Base-by-base conservation (phyloP, 2,329 filamentous ascomycete genomes). In the Claviceps arundinis region DNA sequence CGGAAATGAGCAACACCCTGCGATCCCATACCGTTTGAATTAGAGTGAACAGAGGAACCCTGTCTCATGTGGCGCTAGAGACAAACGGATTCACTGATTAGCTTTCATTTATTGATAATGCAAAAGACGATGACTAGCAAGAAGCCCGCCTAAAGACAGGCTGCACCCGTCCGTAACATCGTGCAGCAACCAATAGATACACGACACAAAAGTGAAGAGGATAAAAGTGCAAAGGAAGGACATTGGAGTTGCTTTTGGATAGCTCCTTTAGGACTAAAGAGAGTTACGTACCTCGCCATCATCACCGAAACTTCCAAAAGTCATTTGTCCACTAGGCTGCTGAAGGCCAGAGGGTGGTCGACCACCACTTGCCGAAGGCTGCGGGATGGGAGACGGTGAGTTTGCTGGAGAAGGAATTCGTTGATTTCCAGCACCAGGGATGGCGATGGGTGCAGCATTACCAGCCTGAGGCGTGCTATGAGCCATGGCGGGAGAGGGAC, bases 321-420 rank as follows among this genome's bases (percentile, higher is more conserved):
- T 80, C 67, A 84, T 82, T 62, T 81, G 84, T 47, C 68, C 67
- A 51, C 79, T 79, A 59, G 85, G 81, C 58, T 82, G 82, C 59
- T 84, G 77, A 57, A 89, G 77, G 57, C 79, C 80, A 37, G 88
- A 85, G 45, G 89, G 89, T 60, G 90, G 90, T 62, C 89, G 88
- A 60, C 89, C 89, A 63, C 89, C 93, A 62, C 84, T 87, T 37
- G 84, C 83, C 51, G 85, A 81, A 50, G 89, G 88, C 68, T 91
- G 87, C 37, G 93, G 91, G 60, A 97, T 97, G 4, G 93, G 93
- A 43, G 88, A 91, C 4, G 93, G 93, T 46, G 91, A 96, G 59
- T 86, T 84, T 48, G 87, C 83, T 5, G 93, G 93, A 46, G 90
- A 95, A 47, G 83, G 82, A 50, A 91, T 79, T 61, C 87, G 81